phyloP scores from a whole-genome alignment of 2,329 filamentous ascomycete species.

The Dichotomopilus funicola region DNA sequence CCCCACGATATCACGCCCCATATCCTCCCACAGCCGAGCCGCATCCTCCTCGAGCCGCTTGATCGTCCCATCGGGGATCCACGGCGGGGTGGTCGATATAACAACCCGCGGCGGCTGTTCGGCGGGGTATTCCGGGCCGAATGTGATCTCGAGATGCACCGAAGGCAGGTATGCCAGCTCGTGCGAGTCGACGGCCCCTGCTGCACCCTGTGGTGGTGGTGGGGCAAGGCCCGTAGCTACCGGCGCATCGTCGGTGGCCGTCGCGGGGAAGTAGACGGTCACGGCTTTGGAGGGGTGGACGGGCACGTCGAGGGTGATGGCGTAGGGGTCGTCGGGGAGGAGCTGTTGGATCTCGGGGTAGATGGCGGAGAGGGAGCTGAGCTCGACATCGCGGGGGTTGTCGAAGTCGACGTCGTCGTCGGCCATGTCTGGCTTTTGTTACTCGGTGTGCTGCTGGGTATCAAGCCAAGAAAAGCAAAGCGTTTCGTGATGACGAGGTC shows the following conservation, averaged over 20 bases:
- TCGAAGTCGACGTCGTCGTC: constrained; percentile 33
- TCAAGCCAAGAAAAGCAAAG: not conserved
- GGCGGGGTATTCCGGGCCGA: constrained; percentile 54
- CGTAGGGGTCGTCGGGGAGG: constrained; percentile 37
- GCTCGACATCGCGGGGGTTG: constrained; percentile 51
- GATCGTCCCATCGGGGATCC: constrained; percentile 48
- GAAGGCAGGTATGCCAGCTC: constrained; percentile 53
- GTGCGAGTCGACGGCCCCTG: constrained; percentile 37
- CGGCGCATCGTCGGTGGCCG: constrained; percentile 30
- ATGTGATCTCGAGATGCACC: constrained; percentile 44
- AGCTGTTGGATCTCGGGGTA: constrained; percentile 56
- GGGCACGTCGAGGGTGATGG: constrained; percentile 51
- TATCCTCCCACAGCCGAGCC: constrained; percentile 53
- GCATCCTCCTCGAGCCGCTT: constrained; percentile 45
- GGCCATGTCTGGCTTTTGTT: constrained; percentile 11
- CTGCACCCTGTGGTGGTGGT: constrained; percentile 1
- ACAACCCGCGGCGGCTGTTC: constrained; percentile 43
- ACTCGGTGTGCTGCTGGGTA: not conserved
- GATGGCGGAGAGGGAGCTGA: constrained; percentile 56
- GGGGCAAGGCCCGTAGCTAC: constrained; percentile 3
- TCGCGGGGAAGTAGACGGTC: constrained; percentile 50
- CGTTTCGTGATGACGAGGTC: no score
- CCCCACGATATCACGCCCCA: constrained; percentile 51
- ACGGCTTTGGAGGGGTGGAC: constrained; percentile 49
- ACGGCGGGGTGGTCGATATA: constrained; percentile 49